A percentile compares a stretch with the other conserved stretches of the same genome.
phyloP scores from a whole-genome alignment of 306 rosid genomes.

The Malus domestica region DNA sequence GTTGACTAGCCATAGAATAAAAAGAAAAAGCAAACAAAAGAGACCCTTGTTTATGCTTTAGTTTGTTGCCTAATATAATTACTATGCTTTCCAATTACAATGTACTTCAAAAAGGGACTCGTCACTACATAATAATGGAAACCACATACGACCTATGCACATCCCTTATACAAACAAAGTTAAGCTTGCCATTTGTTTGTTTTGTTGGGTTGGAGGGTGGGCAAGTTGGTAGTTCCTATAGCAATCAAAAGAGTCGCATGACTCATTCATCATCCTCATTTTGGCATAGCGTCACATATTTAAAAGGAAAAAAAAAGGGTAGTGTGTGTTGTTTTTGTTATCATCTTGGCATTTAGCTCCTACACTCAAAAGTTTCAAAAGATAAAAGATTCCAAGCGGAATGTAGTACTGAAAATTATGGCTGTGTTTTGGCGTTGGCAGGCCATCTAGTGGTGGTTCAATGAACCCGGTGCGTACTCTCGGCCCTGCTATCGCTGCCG shows the following conservation, averaged over 20 bases:
- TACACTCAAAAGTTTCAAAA: background rate
- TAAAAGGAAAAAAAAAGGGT: background rate
- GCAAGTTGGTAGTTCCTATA: background rate
- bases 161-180: background rate
- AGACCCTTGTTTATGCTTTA: background rate
- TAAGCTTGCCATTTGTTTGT: background rate
- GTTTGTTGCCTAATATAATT: background rate
- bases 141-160: background rate
- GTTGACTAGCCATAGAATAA: background rate
- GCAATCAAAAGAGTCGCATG: background rate
- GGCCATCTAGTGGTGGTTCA: slow-evolving; percentile 81
- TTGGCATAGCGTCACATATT: background rate
- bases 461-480: slow-evolving; percentile 98
- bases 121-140: background rate
- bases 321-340: background rate
- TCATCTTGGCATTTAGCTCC: background rate
- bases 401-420: background rate
- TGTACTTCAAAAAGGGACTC: background rate
- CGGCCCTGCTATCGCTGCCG: slow-evolving; percentile 90
- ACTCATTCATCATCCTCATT: background rate
- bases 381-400: slow-evolving; percentile 1
- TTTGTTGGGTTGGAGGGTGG: background rate
- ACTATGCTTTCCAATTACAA: background rate
- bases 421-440: background rate
- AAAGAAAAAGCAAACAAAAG: background rate